Conservation (phyloP, 1,284 basidiomycete genomes). For the Vanrija sp. region DNA sequence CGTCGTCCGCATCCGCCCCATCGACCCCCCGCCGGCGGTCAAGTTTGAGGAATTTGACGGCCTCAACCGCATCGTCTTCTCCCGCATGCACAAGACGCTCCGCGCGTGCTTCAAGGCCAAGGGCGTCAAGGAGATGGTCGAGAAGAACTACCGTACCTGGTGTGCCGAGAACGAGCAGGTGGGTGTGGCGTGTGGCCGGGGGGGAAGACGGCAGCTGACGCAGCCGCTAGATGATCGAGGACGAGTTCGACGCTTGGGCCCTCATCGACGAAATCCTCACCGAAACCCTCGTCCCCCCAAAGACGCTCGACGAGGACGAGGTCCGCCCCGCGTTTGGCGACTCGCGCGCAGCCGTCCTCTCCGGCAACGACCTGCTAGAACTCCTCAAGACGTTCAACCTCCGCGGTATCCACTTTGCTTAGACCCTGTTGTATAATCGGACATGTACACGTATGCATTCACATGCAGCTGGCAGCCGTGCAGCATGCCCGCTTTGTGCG, state of each 20-base stretch:
- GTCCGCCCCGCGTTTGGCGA: slow-evolving; percentile 57
- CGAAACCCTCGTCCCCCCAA: slow-evolving; percentile 41
- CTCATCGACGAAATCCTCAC: slow-evolving; percentile 73
- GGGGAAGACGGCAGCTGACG: background rate
- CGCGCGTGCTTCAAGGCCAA: slow-evolving; percentile 85
- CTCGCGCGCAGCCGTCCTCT: slow-evolving; percentile 74
- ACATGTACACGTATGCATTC: slow-evolving; percentile 24
- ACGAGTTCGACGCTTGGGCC: slow-evolving; percentile 64
- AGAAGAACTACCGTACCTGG: slow-evolving; percentile 94
- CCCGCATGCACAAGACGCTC: slow-evolving; percentile 83
- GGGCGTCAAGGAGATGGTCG: slow-evolving; percentile 90
- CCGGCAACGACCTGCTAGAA: slow-evolving; percentile 75
- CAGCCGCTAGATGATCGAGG: slow-evolving; percentile 62
- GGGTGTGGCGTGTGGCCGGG: slow-evolving; percentile 22
- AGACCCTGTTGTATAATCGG: slow-evolving; percentile 14
- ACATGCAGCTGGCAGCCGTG: slow-evolving; percentile 7
- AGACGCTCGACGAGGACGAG: slow-evolving; percentile 21
- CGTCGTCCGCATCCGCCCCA: slow-evolving; percentile 85
- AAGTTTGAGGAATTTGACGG: slow-evolving; percentile 98
- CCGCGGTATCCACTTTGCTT: slow-evolving; percentile 75
- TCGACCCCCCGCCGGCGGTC: slow-evolving; percentile 92
- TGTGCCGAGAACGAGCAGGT: slow-evolving; percentile 75
- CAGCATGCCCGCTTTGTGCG: no score
- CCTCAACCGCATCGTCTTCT: slow-evolving; percentile 84
- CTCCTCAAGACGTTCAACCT: slow-evolving; percentile 75